Conservation (phyloP, 192 early-diverging fungal species). For the Umbelopsis vinacea region DNA sequence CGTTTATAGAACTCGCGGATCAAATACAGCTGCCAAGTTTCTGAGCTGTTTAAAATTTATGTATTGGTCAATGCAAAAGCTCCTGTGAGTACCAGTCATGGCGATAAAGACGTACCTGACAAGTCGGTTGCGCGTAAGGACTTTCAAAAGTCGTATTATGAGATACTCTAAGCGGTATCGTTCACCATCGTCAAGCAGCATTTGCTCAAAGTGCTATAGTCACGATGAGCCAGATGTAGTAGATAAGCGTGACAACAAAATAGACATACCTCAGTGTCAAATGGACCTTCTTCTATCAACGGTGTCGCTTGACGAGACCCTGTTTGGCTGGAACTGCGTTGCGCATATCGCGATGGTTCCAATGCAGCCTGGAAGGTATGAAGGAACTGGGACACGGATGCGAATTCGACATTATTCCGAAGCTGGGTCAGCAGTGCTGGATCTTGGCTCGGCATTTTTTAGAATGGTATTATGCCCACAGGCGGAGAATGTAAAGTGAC, state of each 20-base stretch:
- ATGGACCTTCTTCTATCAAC: slow-evolving; percentile 26
- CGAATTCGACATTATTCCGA: slow-evolving; percentile 67
- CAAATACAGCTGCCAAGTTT: slow-evolving; percentile 34
- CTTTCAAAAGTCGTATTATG: slow-evolving; percentile 51
- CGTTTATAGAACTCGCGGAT: slow-evolving; percentile 35
- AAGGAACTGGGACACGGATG: slow-evolving; percentile 71
- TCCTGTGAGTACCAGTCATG: not conserved
- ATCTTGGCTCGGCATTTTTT: slow-evolving; percentile 21
- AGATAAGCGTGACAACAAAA: not conserved
- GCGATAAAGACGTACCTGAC: slow-evolving; percentile 41
- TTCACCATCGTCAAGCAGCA: slow-evolving; percentile 51
- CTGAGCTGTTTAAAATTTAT: slow-evolving; percentile 9
- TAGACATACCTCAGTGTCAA: slow-evolving; percentile 59
- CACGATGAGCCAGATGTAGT: not conserved
- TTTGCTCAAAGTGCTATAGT: slow-evolving; percentile 54
- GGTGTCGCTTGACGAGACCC: slow-evolving; percentile 4
- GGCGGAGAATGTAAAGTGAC: slow-evolving; percentile 24
- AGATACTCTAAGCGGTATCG: slow-evolving; percentile 47
- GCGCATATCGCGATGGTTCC: slow-evolving; percentile 39
- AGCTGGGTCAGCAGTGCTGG: not conserved
- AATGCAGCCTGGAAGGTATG: slow-evolving; percentile 65
- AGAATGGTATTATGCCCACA: slow-evolving; percentile 2
- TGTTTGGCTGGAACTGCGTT: slow-evolving; percentile 33
- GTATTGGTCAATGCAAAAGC: not conserved
- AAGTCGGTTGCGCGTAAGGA: slow-evolving; percentile 47